Conservation (phyloP, 2,329 filamentous ascomycete genomes). For the Coniochaeta sp. region DNA sequence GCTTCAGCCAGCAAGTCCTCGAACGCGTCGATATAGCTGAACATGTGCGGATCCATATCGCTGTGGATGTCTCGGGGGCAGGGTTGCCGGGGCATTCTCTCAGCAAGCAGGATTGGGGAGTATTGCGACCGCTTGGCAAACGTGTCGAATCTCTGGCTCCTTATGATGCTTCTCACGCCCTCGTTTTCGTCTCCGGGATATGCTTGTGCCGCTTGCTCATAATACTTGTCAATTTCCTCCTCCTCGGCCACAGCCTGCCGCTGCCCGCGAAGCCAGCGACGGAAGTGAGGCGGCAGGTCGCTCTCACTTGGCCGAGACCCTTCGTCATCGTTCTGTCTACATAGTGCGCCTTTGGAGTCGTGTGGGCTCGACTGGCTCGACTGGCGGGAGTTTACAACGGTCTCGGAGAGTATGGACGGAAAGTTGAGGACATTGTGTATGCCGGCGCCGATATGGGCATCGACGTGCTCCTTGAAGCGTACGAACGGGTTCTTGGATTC, state of each 20-base stretch:
- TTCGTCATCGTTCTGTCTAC: background rate
- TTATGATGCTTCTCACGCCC: background rate
- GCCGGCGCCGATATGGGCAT: slow-evolving; percentile 22
- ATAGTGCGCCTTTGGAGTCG: background rate
- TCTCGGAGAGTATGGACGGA: slow-evolving; percentile 11
- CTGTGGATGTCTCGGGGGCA: slow-evolving; percentile 34
- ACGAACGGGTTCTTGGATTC: slow-evolving; percentile 1
- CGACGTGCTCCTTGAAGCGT: slow-evolving; percentile 21
- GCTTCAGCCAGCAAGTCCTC: slow-evolving; percentile 47
- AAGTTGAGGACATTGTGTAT: slow-evolving; percentile 11
- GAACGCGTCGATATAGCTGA: slow-evolving; percentile 50
- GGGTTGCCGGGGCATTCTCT: slow-evolving; percentile 27
- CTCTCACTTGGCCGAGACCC: background rate
- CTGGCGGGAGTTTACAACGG: background rate
- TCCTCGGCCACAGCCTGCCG: background rate
- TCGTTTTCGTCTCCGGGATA: background rate
- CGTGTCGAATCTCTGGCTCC: slow-evolving; percentile 2
- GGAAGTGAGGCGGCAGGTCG: background rate
- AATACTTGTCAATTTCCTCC: background rate
- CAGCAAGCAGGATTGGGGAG: slow-evolving; percentile 34
- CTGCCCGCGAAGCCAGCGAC: background rate
- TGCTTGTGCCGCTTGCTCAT: background rate
- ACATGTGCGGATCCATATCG: slow-evolving; percentile 27
- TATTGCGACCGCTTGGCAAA: slow-evolving; percentile 33
- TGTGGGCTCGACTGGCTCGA: slow-evolving; percentile 12